These are phyloP conservation scores for Craspedostauros australis DNA, from an alignment of 108 stramenopile species.

Conservation along the genomic window DNA sequence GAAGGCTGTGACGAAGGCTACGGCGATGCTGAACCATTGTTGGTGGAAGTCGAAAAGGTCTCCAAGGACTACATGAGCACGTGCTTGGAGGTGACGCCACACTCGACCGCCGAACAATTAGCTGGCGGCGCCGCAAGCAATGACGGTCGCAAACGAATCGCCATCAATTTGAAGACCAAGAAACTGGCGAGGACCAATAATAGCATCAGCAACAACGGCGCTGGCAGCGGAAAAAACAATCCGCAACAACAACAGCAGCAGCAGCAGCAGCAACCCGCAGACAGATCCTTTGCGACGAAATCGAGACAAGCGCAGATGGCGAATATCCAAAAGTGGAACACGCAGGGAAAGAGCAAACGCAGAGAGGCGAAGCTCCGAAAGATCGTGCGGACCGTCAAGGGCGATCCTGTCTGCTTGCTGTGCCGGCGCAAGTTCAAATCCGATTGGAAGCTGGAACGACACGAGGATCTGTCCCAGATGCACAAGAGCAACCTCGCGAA, in stretches of 20 bases:
- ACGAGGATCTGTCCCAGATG: conserved; percentile 61
- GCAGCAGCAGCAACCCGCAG: neutral
- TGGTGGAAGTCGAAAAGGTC: conserved; percentile 22
- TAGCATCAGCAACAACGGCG: neutral
- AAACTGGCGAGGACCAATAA: conserved; percentile 16
- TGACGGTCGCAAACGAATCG: conserved; percentile 5
- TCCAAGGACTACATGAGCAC: conserved; percentile 1
- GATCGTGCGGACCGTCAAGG: conserved; percentile 38
- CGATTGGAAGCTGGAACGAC: conserved; percentile 58
- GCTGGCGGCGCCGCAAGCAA: neutral
- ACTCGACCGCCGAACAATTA: neutral
- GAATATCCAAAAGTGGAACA: conserved; percentile 74
- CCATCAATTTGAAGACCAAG: conserved; percentile 39
- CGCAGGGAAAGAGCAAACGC: conserved; percentile 49
- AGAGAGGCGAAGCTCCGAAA: too few species aligned
- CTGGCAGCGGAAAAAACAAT: neutral
- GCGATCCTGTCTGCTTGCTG: conserved; percentile 69
- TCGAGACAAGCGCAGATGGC: conserved; percentile 47
- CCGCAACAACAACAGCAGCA: neutral
- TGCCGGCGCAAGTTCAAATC: conserved; percentile 71
- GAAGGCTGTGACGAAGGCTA: conserved; percentile 5
- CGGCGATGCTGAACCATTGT: conserved; percentile 17
- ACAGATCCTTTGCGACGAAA: conserved; percentile 13
- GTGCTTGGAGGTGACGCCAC: neutral
- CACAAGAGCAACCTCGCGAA: conserved; percentile 72